Evolutionary conservation across 2,329 filamentous ascomycete species (phyloP).

Genomic region (Blastomyces silverae): DNA sequence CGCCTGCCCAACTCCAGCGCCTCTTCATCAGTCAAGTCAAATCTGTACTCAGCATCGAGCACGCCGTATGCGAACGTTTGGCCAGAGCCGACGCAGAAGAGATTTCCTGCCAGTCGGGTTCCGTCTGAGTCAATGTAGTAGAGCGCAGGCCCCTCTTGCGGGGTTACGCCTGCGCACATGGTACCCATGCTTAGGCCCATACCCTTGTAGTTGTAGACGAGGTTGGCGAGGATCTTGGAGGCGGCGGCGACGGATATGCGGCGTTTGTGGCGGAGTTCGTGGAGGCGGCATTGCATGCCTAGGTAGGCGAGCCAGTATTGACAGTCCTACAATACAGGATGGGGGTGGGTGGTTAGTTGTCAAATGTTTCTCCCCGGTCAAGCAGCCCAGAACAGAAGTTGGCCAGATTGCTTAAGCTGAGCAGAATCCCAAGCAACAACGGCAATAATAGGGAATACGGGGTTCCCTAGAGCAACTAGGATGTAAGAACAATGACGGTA

Average conservation of each 20-base stretch:
- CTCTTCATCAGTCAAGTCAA: conserved; percentile 79
- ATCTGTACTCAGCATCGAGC: conserved; percentile 88
- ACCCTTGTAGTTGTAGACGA: conserved; percentile 98
- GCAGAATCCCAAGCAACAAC: not conserved
- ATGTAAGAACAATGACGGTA: conserved; percentile 18
- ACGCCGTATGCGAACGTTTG: conserved; percentile 99
- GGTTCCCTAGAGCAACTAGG: not conserved
- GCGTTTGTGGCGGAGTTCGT: conserved; percentile 98
- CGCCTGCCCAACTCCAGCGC: conserved; percentile 84
- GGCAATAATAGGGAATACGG: not conserved
- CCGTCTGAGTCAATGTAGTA: conserved; percentile 99
- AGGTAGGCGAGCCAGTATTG: conserved; percentile 99
- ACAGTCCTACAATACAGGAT: conserved; percentile 59
- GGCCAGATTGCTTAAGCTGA: not conserved
- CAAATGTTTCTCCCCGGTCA: too few species aligned
- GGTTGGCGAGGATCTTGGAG: conserved; percentile 96
- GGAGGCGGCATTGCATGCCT: conserved; percentile 97
- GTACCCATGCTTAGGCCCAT: conserved; percentile 99
- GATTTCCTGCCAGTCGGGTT: conserved; percentile 82
- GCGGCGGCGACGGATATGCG: conserved; percentile 96
- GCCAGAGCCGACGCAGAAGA: conserved; percentile 96
- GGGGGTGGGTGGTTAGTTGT: not conserved
- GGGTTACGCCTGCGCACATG: conserved; percentile 96
- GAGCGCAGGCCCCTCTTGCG: conserved; percentile 83
- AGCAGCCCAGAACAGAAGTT: not conserved